Conservation (phyloP, 805 yeast genomes). For the Suhomyces tanzawaensis region DNA sequence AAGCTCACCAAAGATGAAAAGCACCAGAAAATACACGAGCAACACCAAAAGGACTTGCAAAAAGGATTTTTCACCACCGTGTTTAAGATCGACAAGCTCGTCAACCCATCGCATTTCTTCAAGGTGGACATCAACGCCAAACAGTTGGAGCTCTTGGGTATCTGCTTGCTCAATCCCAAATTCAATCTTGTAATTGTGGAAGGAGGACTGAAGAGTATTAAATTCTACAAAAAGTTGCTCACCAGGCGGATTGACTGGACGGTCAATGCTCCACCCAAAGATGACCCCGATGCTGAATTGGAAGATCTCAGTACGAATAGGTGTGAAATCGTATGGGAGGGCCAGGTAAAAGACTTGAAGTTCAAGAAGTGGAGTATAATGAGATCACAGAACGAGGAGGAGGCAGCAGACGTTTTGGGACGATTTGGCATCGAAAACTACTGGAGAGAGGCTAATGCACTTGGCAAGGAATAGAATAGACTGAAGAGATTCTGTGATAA, state of each 20-base stretch:
- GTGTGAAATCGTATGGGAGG: constrained; percentile 67
- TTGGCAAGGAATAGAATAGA: too few species aligned
- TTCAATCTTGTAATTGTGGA: constrained; percentile 67
- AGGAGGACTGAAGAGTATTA: constrained; percentile 64
- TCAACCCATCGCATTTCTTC: constrained; percentile 64
- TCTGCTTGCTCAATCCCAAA: constrained; percentile 44
- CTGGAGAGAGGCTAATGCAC: constrained; percentile 44
- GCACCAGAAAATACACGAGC: constrained; percentile 44
- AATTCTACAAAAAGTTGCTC: constrained; percentile 62
- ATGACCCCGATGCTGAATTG: constrained; percentile 9
- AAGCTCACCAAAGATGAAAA: constrained; percentile 58
- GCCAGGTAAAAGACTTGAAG: constrained; percentile 50
- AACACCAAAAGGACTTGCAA: constrained; percentile 44
- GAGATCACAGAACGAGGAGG: constrained; percentile 49
- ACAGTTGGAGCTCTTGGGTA: constrained; percentile 66
- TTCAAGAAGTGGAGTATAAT: constrained; percentile 72
- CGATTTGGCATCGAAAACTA: constrained; percentile 57
- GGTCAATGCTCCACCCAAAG: constrained; percentile 38
- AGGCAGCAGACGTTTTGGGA: constrained; percentile 46
- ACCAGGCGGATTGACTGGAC: constrained; percentile 69
- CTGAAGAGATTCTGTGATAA: too few species aligned
- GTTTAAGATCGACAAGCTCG: constrained; percentile 52
- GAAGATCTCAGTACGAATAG: constrained; percentile 44
- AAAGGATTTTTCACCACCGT: constrained; percentile 59
- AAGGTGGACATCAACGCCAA: constrained; percentile 80